phyloP scores from a whole-genome alignment of 208 protist species.

The Trypanosoma avium region DNA sequence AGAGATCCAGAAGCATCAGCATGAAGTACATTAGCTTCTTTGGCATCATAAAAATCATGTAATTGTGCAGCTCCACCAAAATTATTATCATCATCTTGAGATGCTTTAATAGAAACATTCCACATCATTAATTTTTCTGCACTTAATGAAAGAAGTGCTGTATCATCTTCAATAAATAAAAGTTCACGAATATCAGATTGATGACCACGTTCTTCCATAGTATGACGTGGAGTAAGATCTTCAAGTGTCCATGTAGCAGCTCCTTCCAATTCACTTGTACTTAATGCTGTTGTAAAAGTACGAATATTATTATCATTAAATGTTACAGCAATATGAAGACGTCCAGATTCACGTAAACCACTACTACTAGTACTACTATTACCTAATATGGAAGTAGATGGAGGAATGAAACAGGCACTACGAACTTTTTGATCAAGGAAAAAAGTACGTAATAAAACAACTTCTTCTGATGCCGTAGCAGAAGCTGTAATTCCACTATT shows the following conservation, averaged over 20 bases:
- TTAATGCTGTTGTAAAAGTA: conserved; percentile 70
- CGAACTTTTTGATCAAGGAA: conserved; percentile 84
- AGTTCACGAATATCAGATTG: conserved; percentile 73
- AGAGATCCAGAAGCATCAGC: conserved; percentile 54
- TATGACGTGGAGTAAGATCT: conserved; percentile 61
- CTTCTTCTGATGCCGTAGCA: conserved; percentile 69
- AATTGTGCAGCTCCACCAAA: conserved; percentile 39
- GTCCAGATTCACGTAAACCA: conserved; percentile 32
- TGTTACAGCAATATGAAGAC: conserved; percentile 80
- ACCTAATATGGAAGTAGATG: conserved; percentile 9
- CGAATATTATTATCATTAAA: conserved; percentile 84
- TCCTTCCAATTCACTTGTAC: conserved; percentile 54
- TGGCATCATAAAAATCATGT: conserved; percentile 74
- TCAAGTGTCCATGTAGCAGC: conserved; percentile 57
- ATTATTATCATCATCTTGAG: conserved; percentile 25
- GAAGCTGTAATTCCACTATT: conserved; percentile 1
- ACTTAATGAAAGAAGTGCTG: conserved; percentile 75
- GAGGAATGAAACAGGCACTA: conserved; percentile 73
- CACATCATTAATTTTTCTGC: conserved; percentile 83
- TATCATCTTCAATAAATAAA: conserved; percentile 82
- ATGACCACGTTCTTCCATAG: conserved; percentile 62
- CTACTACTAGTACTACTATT: conserved; percentile 2
- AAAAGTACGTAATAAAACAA: conserved; percentile 70
- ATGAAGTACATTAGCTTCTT: conserved; percentile 66
- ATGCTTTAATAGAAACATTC: conserved; percentile 46